Conservation (phyloP, 2,329 filamentous ascomycete species). For the Monosporascus sp. region DNA sequence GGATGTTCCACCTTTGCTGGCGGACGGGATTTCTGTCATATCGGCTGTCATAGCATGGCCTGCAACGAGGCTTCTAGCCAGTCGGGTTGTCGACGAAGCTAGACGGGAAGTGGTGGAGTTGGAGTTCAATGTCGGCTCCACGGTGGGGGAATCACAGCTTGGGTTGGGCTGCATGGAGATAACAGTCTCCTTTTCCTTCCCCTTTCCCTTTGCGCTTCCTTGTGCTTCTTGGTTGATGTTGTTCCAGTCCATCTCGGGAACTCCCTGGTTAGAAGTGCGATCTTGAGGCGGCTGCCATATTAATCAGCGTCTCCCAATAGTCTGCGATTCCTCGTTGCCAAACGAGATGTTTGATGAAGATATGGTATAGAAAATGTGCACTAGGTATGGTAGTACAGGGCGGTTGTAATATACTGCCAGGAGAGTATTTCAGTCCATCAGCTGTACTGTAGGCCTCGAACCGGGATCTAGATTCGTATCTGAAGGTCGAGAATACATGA, state of each 20-base stretch:
- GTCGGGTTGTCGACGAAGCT: conserved; percentile 13
- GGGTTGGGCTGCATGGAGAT: neutral
- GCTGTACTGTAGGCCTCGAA: too few relatives aligned
- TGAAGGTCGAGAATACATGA: too few relatives aligned
- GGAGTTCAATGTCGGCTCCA: neutral
- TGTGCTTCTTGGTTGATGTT: neutral
- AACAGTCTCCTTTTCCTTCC: neutral
- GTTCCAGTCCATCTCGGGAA: neutral
- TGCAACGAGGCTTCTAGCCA: conserved; percentile 11
- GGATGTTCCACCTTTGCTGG: conserved; percentile 19
- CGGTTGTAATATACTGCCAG: too few relatives aligned
- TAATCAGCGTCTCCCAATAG: neutral
- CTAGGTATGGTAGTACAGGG: too few relatives aligned
- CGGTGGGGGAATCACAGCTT: neutral
- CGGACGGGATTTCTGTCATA: conserved; percentile 6
- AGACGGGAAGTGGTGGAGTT: conserved; percentile 13
- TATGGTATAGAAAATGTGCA: too few relatives aligned
- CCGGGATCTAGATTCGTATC: too few relatives aligned
- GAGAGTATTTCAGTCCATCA: too few relatives aligned
- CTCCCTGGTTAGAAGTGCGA: neutral
- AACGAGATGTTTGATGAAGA: too few relatives aligned
- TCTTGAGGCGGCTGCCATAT: neutral
- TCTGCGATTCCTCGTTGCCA: neutral
- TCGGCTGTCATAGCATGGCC: conserved; percentile 3
- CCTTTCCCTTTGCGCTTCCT: neutral